Evolutionary conservation across 2,329 filamentous ascomycete species (phyloP), one percentile per base, ranked within the genome.

Genomic region (Paraconiothyrium brasiliense): DNA sequence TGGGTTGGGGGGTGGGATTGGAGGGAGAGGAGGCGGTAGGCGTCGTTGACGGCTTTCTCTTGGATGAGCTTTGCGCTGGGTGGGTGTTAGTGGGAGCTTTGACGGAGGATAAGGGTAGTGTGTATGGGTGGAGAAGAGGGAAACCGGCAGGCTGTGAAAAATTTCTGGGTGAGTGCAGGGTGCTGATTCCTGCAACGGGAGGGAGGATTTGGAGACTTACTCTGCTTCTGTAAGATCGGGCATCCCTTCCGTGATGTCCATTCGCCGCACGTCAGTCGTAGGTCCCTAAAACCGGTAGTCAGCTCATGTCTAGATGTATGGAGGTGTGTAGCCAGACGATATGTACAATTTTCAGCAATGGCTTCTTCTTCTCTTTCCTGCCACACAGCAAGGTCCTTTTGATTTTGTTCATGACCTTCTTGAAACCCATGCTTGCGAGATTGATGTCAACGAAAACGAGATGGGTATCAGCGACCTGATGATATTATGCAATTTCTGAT

Each of bases 31-130:
- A 73, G 67, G 30, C 66, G 71, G 52, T 69, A 68, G 27, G 67
- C 70, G 59, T 76, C 73, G 57, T 64, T 66, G 43, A 73, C 70
- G 32, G 70, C 71, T 65, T 75, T 74, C 57, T 74, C 69, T 58
- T 69, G 73, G 61, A 77, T 71, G 52, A 71, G 65, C 35, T 63
- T 64, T 52, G 70, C 62, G 56, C 68, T 71, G 59, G n/a, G 55
- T 24, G 47, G 52, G n/a, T n/a, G n/a, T 54, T 32, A 47, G 49
- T 58, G 22, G 47, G 46, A 14, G 3, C 34, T 14, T 50, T 35
- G 24, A 27, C 11, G 20, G n/a, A 35, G 24, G 43, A 41, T 49
- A 32, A 11, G 35, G 8, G 24, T 55, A 34, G 5, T 6, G 50
- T 47, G 43, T 13, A n/a, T 35, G 37, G 24, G 39, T 16, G 20